Conservation (phyloP, 1,284 basidiomycete species). For the Sporisorium scitamineum region DNA sequence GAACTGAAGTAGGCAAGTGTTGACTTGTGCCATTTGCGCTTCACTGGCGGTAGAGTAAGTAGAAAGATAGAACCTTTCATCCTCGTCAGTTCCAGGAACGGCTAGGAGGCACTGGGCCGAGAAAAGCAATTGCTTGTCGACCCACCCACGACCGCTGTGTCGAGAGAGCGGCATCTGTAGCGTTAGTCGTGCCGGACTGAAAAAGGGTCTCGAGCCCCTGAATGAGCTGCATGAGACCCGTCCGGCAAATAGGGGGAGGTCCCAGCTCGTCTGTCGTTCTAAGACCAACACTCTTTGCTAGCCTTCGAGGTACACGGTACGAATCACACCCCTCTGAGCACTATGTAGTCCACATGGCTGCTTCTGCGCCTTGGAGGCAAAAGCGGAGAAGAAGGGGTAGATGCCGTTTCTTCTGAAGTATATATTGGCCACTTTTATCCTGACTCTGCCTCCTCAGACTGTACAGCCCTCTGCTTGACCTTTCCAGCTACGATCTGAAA, state of each 20-base stretch:
- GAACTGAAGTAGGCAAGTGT: background rate
- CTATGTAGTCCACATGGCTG: background rate
- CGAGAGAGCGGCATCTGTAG: background rate
- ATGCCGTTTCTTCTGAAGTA: background rate
- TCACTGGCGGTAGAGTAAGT: no score
- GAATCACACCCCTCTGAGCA: background rate
- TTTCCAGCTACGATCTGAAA: background rate
- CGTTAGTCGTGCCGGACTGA: background rate
- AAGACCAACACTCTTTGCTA: constrained; percentile 16
- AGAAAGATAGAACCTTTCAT: background rate
- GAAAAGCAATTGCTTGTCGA: no score
- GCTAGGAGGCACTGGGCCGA: no score
- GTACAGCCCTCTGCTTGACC: background rate
- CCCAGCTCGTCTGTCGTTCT: constrained; percentile 9
- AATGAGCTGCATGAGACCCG: constrained; percentile 22
- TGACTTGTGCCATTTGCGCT: no score
- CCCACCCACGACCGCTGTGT: background rate
- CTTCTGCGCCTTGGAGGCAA: background rate
- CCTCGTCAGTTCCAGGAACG: no score
- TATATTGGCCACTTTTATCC: background rate
- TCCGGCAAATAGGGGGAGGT: constrained; percentile 25
- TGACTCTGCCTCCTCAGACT: background rate
- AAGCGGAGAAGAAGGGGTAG: background rate
- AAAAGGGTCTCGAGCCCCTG: constrained; percentile 25
- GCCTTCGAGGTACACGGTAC: background rate